Evolutionary conservation across 305 asterid species (phyloP).

Genomic region (Solanum hybrid): DNA sequence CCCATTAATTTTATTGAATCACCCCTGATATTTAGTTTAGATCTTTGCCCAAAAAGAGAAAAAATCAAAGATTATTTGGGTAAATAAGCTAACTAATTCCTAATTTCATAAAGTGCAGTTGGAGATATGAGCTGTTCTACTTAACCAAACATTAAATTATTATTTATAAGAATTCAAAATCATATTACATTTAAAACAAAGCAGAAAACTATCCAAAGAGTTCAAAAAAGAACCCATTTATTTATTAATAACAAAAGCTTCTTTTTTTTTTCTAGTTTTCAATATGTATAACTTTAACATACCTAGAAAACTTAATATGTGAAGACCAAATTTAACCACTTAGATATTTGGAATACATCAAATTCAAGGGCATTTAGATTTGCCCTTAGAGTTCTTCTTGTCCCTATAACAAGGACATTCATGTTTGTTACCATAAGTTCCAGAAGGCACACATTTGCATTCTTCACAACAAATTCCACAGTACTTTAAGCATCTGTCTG

Average conservation of each 20-base stretch:
- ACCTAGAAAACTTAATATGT: background rate
- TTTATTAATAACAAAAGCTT: background rate
- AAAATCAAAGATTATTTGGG: background rate
- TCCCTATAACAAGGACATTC: conserved; percentile 69
- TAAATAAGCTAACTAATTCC: background rate
- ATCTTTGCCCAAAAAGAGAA: background rate
- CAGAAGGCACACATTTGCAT: conserved; percentile 69
- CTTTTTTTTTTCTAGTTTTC: background rate
- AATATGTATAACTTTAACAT: background rate
- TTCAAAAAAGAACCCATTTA: background rate
- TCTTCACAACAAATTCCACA: conserved; percentile 51
- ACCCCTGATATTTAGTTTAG: background rate
- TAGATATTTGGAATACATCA: background rate
- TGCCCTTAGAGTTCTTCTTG: conserved; percentile 56
- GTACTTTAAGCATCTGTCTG: conserved; percentile 44
- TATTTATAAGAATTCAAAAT: background rate
- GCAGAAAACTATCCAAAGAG: background rate
- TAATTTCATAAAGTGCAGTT: background rate
- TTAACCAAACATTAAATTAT: background rate
- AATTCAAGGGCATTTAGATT: conserved; percentile 58
- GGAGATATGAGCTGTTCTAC: background rate
- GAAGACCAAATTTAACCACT: background rate
- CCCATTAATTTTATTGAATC: background rate
- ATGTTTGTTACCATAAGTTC: conserved; percentile 55
- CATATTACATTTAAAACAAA: background rate